Conservation (phyloP, 495 filamentous ascomycete species). For the Penicillium canescens region DNA sequence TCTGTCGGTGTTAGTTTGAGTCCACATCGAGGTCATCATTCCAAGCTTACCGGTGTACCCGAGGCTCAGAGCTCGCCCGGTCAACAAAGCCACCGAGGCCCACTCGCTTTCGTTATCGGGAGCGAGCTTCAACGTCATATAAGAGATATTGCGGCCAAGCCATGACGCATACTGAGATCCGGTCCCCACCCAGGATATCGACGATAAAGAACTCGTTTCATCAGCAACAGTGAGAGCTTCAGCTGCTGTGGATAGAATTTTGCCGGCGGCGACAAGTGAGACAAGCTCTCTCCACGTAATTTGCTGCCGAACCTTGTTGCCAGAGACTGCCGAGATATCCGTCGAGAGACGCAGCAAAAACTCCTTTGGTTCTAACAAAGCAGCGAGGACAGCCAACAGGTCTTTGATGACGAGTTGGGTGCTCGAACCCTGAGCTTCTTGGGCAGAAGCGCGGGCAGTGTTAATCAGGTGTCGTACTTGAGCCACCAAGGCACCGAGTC, state of each 20-base stretch:
- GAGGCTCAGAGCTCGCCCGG: conserved; percentile 65
- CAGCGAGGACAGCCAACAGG: conserved; percentile 48
- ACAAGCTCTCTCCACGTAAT: conserved; percentile 67
- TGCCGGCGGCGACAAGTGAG: conserved; percentile 68
- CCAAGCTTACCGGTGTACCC: conserved; percentile 66
- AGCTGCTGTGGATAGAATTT: conserved; percentile 68
- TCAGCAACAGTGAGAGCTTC: conserved; percentile 66
- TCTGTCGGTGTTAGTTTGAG: conserved; percentile 46
- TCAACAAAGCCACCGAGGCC: conserved; percentile 60
- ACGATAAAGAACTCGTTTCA: conserved; percentile 23
- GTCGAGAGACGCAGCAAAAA: conserved; percentile 57
- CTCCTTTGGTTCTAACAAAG: conserved; percentile 55
- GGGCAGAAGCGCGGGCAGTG: conserved; percentile 23
- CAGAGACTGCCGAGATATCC: conserved; percentile 35
- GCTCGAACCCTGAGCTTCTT: conserved; percentile 30
- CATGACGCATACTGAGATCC: conserved; percentile 66
- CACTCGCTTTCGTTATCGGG: conserved; percentile 41
- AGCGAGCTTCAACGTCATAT: conserved; percentile 43
- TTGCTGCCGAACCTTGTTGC: conserved; percentile 36
- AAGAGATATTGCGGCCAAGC: conserved; percentile 70
- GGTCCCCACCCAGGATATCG: conserved; percentile 64
- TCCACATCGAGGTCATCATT: neutral
- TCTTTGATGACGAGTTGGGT: conserved; percentile 31
- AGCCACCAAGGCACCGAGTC: conserved; percentile 66
- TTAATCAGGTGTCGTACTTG: conserved; percentile 57